Evolutionary conservation across 345 rosid genomes (phyloP).

Genomic region (Eucalyptus pauciflora): DNA sequence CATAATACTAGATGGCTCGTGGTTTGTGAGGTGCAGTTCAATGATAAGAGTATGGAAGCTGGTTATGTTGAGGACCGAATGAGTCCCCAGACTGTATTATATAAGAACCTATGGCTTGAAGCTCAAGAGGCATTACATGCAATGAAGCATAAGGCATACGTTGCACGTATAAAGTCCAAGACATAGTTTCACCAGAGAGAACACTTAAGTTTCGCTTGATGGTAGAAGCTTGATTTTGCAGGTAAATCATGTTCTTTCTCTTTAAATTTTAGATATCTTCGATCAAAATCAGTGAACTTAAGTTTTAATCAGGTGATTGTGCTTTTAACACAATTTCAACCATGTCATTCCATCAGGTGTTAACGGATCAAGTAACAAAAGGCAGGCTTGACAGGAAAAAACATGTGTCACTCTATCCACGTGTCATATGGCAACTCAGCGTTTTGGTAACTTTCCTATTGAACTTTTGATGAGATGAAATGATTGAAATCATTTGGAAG

Average conservation of each 20-base stretch:
- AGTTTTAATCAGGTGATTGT: not conserved
- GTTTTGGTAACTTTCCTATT: not conserved
- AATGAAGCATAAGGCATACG: conserved; percentile 16
- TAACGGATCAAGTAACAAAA: not conserved
- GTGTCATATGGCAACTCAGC: not conserved
- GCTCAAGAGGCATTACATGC: conserved; percentile 27
- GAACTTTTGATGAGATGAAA: not conserved
- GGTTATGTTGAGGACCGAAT: conserved; percentile 6
- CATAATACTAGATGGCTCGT: not conserved
- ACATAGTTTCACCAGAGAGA: not conserved
- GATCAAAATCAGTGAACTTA: not conserved
- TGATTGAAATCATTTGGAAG: not conserved
- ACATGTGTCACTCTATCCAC: not conserved
- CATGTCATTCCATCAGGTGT: not conserved
- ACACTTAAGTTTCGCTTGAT: not conserved
- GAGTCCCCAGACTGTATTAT: conserved; percentile 12
- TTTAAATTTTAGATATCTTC: not conserved
- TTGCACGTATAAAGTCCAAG: not conserved
- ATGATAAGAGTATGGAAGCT: conserved; percentile 2
- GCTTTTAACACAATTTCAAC: not conserved
- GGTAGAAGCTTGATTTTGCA: not conserved
- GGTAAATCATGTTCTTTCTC: not conserved
- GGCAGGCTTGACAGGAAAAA: not conserved
- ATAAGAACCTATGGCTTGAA: conserved; percentile 28
- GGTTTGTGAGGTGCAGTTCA: conserved; percentile 13